Evolutionary conservation across 2,329 filamentous ascomycete genomes (phyloP).

Genomic region (Colletotrichum plurivorum): DNA sequence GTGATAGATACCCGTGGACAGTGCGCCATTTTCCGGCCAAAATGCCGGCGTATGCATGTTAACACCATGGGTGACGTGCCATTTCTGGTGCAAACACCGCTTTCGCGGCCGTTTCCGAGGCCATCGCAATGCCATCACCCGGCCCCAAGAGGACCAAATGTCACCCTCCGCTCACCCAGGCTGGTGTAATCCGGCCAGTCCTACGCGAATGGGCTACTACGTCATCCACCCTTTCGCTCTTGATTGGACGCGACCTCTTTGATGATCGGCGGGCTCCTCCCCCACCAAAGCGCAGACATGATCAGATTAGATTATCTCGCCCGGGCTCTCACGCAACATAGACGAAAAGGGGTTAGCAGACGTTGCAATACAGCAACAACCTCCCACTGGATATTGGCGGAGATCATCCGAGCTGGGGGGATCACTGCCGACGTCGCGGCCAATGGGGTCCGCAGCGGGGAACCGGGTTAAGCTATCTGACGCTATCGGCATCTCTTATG

Average conservation of each 20-base stretch:
- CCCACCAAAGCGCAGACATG: background rate
- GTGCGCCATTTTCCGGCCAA: too few species aligned
- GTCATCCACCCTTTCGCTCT: background rate
- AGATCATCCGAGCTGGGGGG: conserved; percentile 3
- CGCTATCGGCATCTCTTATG: conserved; percentile 19
- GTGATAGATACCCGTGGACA: too few species aligned
- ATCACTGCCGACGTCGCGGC: background rate
- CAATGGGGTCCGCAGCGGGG: conserved; percentile 2
- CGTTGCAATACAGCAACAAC: background rate
- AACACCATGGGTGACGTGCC: too few species aligned
- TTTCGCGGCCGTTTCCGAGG: background rate
- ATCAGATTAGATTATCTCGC: conserved; percentile 27
- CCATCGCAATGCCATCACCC: background rate
- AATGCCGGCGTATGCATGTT: too few species aligned
- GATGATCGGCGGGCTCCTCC: background rate
- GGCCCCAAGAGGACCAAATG: background rate
- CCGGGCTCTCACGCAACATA: background rate
- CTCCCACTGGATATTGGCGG: background rate
- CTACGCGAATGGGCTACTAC: background rate
- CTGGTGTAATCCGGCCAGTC: background rate
- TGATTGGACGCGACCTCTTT: background rate
- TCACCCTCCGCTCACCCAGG: background rate
- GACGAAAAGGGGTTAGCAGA: background rate
- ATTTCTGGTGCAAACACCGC: too few species aligned
- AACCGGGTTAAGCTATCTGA: conserved; percentile 23